A percentile compares a stretch with the other conserved stretches of the same genome.
Evolutionary conservation across 805 yeast genomes (phyloP).

Genomic region (Ogataea siamensis): DNA sequence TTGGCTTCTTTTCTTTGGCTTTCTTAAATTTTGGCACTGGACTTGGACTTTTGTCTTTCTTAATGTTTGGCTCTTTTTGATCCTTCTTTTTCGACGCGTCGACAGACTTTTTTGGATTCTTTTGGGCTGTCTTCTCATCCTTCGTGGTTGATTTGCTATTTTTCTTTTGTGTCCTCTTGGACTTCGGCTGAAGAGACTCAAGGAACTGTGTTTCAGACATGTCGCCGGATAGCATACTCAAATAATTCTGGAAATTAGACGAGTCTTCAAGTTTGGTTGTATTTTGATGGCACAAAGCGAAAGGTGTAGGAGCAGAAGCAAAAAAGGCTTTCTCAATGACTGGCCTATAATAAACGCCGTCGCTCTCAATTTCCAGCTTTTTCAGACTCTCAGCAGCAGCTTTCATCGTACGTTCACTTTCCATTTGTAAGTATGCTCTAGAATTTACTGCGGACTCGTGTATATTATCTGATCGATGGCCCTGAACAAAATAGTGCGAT

Average conservation of each 20-base stretch:
- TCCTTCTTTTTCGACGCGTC: constrained; percentile 2
- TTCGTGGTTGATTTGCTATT: too few relatives aligned
- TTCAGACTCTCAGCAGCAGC: too few relatives aligned
- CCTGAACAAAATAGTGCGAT: constrained; percentile 2
- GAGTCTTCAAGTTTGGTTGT: neutral
- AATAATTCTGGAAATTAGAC: neutral
- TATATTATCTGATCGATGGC: neutral
- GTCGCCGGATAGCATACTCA: neutral
- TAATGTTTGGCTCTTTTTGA: constrained; percentile 5
- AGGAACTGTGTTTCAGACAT: neutral
- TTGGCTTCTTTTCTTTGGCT: constrained; percentile 1
- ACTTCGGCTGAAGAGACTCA: constrained; percentile 1
- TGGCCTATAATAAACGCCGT: neutral
- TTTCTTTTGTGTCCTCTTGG: too few relatives aligned
- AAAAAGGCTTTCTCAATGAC: neutral
- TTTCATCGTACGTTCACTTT: neutral
- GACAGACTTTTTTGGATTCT: too few relatives aligned
- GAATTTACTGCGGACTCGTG: constrained; percentile 36
- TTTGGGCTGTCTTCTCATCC: constrained; percentile 7
- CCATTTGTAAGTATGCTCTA: constrained; percentile 35
- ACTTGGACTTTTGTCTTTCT: constrained; percentile 6
- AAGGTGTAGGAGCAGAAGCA: neutral
- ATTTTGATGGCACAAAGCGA: neutral
- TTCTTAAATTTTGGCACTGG: neutral
- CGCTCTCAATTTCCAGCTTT: too few relatives aligned